Percentiles rank a stretch among this genome's conserved stretches.
phyloP scores from a whole-genome alignment of 208 protist species.

The Leishmania aethiopica region DNA sequence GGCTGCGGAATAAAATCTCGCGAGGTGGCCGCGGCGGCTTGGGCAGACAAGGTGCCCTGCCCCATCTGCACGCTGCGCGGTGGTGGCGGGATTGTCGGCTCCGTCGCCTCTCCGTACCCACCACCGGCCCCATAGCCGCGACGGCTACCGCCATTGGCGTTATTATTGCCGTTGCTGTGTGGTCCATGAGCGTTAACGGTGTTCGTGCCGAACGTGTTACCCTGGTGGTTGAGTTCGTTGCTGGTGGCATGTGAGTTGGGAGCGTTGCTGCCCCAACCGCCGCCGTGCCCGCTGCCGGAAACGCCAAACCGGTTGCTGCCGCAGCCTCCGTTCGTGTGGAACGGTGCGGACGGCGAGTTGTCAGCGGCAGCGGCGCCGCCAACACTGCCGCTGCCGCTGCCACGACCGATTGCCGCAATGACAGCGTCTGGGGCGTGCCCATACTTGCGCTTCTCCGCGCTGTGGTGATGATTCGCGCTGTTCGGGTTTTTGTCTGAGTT shows the following conservation, averaged over 20 bases:
- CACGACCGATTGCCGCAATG: not conserved
- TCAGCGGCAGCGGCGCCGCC: not conserved
- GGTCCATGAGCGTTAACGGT: slow-evolving; percentile 7
- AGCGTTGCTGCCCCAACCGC: slow-evolving; percentile 12
- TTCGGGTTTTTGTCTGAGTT: slow-evolving; percentile 18
- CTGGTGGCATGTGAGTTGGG: slow-evolving; percentile 9
- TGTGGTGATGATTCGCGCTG: slow-evolving; percentile 4
- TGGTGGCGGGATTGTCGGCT: slow-evolving; percentile 31
- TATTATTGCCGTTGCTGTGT: slow-evolving; percentile 5
- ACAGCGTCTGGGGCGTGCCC: not conserved
- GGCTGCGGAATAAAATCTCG: slow-evolving; percentile 31
- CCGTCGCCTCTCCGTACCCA: slow-evolving; percentile 5
- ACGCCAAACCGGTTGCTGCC: slow-evolving; percentile 14
- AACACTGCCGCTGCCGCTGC: not conserved
- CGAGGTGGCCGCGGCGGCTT: not conserved
- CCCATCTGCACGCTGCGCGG: slow-evolving; percentile 37
- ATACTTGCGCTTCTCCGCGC: slow-evolving; percentile 22
- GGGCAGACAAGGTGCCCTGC: slow-evolving; percentile 22
- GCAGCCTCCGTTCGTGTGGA: slow-evolving; percentile 1
- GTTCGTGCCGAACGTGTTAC: slow-evolving; percentile 1
- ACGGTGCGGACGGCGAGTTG: slow-evolving; percentile 7
- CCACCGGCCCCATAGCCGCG: slow-evolving; percentile 6
- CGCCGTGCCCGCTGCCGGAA: slow-evolving; percentile 8
- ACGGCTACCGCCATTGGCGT: slow-evolving; percentile 8
- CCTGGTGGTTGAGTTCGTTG: slow-evolving; percentile 27